Base-by-base conservation (phyloP, 345 rosid species). In the Rhodamnia argentea region DNA sequence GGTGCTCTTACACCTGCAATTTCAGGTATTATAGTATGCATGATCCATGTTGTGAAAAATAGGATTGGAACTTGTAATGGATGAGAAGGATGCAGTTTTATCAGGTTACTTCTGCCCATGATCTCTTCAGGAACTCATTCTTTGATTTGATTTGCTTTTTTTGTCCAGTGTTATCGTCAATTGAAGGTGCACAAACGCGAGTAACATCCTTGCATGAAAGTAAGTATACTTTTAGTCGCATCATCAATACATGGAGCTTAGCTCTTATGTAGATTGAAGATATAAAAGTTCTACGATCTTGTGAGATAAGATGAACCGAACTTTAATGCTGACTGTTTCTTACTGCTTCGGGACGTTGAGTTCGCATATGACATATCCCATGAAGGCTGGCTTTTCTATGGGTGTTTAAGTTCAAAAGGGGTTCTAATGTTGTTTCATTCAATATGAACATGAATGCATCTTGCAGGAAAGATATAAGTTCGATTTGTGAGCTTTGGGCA, bases 1-100 rank as follows among this genome's bases (percentile, higher is more conserved):
- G 95, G 98, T 62, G 93, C 95, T 83, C 91, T 97, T 83, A 93
- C 96, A 54, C 99, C 99, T 4, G 98, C 99, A 56, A 94, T 97
- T 83, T 93, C 99, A 84, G 92, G 99, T 96, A 87, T 86, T 74
- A 18, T 1, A 37, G 42, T 81, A 5, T 51, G 83, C 42, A 57
- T 7, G 12, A 83, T 44, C 55, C 56, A 32, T 70, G 29, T 60
- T 55, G 54, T 58, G 50, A 54, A 52, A 74, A 70, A 70, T 70
- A 70, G 26, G 81, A 37, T 37, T 8, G 47, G 81, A 37, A 70
- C 81, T 70, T 70, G 47, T 42, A 70, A 37, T 18, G 81, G 47
- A 37, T 18, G 81, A 70, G 78, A 32, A 32, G 24, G 78, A 70
- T 37, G 78, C 47, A 70, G 13, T 62, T 64, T 59, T 84, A 74